phyloP scores from a whole-genome alignment of 1,284 basidiomycete genomes.

The Marasmius sp. region DNA sequence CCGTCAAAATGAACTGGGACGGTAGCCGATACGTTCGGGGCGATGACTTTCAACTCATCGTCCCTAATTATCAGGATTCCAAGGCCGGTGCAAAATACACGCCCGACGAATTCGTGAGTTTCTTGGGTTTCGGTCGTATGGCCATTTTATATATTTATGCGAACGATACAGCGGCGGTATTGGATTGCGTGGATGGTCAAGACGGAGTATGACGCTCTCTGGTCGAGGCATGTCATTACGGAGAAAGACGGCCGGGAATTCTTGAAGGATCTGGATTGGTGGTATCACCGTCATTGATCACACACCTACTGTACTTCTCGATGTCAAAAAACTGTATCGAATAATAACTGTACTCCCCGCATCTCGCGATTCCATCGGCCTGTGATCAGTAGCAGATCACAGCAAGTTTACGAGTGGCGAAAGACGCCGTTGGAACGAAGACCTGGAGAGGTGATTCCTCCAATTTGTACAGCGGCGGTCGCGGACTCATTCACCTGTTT shows the following conservation, averaged over 20 bases:
- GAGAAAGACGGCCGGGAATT: not conserved
- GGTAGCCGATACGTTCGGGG: not conserved
- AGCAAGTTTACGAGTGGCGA: too few relatives aligned
- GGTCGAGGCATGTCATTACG: not conserved
- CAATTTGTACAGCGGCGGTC: too few relatives aligned
- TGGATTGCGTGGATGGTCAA: conserved; percentile 5
- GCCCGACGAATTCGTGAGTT: not conserved
- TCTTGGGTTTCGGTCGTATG: not conserved
- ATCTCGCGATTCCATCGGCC: too few relatives aligned
- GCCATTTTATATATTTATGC: not conserved
- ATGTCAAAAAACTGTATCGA: too few relatives aligned
- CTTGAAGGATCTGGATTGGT: not conserved
- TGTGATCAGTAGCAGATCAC: too few relatives aligned
- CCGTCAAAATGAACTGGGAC: conserved; percentile 1
- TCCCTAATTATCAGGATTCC: not conserved
- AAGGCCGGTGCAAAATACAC: not conserved
- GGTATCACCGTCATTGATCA: not conserved
- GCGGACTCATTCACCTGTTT: too few relatives aligned
- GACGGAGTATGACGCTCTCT: not conserved
- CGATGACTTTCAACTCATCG: not conserved
- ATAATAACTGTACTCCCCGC: too few relatives aligned
- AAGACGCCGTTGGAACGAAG: too few relatives aligned
- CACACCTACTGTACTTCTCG: too few relatives aligned
- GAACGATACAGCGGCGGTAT: not conserved
- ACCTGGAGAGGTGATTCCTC: too few relatives aligned